Evolutionary conservation across 192 early-diverging fungal genomes (phyloP).

Genomic region (Backusella westeae): DNA sequence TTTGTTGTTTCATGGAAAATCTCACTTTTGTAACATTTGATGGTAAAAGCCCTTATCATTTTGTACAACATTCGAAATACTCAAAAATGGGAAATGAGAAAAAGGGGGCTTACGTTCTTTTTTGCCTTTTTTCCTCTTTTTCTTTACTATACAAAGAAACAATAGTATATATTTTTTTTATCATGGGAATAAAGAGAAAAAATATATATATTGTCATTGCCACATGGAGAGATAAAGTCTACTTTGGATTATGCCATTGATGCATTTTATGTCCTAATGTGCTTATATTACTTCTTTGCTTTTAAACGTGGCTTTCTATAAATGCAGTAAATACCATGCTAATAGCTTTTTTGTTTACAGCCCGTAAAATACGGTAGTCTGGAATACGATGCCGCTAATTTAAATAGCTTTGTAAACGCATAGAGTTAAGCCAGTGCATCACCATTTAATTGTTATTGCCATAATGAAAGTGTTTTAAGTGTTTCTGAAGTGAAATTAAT

Average conservation of each 20-base stretch:
- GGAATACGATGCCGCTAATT: background rate
- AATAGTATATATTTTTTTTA: background rate
- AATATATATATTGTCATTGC: background rate
- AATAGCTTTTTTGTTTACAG: background rate
- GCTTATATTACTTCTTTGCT: background rate
- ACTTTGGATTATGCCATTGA: background rate
- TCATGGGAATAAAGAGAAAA: background rate
- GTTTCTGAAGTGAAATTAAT: background rate
- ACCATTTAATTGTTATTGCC: background rate
- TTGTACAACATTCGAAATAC: background rate
- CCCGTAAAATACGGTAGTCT: background rate
- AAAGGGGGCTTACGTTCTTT: background rate
- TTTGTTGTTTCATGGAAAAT: background rate
- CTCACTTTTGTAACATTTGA: background rate
- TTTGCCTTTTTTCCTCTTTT: background rate
- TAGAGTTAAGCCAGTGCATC: background rate
- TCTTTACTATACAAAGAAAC: background rate
- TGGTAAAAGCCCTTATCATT: background rate
- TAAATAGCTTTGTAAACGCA: background rate
- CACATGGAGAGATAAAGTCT: background rate
- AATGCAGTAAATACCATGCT: background rate
- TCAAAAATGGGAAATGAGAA: background rate
- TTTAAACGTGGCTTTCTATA: background rate
- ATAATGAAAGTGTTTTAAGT: background rate
- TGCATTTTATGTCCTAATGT: background rate